phyloP scores from a whole-genome alignment of 768 basidiomycete genomes.

The Chalciporus sphaerocephalus region DNA sequence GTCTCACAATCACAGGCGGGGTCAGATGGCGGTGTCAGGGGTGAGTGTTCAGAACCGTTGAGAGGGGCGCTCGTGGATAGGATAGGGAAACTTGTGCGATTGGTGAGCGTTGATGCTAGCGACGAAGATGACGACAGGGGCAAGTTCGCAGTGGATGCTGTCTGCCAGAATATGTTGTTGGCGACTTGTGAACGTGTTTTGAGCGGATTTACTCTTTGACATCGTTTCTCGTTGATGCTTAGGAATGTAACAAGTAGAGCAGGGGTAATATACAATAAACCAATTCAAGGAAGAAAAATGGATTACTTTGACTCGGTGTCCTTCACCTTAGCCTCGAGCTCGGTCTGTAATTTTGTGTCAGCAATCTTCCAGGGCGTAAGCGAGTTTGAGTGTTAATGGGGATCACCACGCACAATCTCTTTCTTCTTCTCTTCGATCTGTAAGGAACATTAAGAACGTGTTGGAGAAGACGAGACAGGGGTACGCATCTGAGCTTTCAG shows the following conservation, averaged over 20 bases:
- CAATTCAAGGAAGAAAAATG: neutral
- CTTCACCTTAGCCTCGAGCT: constrained; percentile 29
- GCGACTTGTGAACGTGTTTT: neutral
- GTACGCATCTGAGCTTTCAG: constrained; percentile 50
- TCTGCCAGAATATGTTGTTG: neutral
- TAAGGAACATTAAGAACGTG: neutral
- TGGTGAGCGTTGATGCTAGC: neutral
- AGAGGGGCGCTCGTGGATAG: constrained; percentile 18
- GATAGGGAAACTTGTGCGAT: constrained; percentile 22
- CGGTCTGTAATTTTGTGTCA: constrained; percentile 21
- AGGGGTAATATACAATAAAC: neutral
- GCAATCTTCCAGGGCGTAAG: constrained; percentile 13
- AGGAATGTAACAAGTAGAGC: no score
- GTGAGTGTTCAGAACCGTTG: constrained; percentile 1
- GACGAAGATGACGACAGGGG: no score
- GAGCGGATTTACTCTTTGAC: neutral
- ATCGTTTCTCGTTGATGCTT: no score
- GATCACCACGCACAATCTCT: constrained; percentile 28
- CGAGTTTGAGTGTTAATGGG: constrained; percentile 11
- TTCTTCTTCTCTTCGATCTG: constrained; percentile 32
- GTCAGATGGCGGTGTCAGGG: neutral
- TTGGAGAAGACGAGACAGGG: no score
- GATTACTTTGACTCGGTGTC: constrained; percentile 19
- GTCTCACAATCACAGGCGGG: constrained; percentile 1
- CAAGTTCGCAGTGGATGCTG: neutral